A percentile compares a stretch with the other conserved stretches of the same genome.
Evolutionary conservation across 2,329 filamentous ascomycete species (phyloP).

Genomic region (Scedosporium apiospermum): DNA sequence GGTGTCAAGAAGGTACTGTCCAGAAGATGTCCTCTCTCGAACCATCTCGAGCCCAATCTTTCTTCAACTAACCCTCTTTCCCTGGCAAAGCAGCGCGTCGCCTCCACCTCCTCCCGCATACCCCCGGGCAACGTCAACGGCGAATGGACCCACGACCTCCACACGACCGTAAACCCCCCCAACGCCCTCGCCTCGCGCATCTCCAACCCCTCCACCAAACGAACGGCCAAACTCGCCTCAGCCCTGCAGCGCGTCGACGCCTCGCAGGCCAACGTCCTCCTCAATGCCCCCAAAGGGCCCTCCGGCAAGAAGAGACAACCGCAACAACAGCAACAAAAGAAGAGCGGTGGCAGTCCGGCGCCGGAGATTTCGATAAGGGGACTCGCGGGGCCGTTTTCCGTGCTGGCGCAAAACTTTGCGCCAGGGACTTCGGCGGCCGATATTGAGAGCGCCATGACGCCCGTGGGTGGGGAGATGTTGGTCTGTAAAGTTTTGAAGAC

Average conservation of each 20-base stretch:
- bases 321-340: constrained; percentile 12
- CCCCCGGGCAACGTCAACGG: constrained; percentile 47
- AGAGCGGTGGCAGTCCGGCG: constrained; percentile 16
- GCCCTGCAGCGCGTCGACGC: constrained; percentile 33
- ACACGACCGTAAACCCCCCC: constrained; percentile 31
- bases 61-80: background rate
- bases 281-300: constrained; percentile 7
- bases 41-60: background rate
- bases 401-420: constrained; percentile 75
- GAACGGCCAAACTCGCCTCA: constrained; percentile 31
- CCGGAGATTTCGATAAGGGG: constrained; percentile 61
- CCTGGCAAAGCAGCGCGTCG: constrained; percentile 3
- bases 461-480: constrained; percentile 58
- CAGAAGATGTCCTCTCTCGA: too few relatives aligned
- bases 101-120: constrained; percentile 9
- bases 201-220: constrained; percentile 24
- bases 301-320: background rate
- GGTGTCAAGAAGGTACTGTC: constrained; percentile 58
- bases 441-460: constrained; percentile 73
- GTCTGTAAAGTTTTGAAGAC: constrained; percentile 60
- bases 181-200: constrained; percentile 39
- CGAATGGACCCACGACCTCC: constrained; percentile 65
- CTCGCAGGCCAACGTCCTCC: constrained; percentile 26
- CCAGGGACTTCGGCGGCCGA: constrained; percentile 73
- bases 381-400: constrained; percentile 59